phyloP scores from a whole-genome alignment of 2,329 filamentous ascomycete species.

The Blastomyces gilchristii region DNA sequence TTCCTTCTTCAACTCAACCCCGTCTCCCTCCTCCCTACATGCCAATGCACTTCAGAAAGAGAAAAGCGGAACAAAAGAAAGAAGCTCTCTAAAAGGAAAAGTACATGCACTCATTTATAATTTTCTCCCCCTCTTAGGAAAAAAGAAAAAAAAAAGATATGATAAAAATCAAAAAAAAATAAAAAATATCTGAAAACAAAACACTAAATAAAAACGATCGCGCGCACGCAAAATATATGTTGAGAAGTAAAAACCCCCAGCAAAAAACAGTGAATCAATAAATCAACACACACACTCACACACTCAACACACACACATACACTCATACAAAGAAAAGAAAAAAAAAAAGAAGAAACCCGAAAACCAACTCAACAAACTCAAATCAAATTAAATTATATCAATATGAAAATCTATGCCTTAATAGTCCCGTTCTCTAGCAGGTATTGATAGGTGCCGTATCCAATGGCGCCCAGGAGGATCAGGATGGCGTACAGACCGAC shows the following conservation, averaged over 20 bases:
- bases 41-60: too few species aligned
- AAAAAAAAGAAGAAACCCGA: background rate
- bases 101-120: too few species aligned
- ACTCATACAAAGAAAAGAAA: background rate
- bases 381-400: background rate
- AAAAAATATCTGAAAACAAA: too few species aligned
- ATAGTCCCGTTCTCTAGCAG: conserved; percentile 43
- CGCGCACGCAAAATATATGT: background rate
- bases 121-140: too few species aligned
- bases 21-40: too few species aligned
- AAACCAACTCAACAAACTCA: too few species aligned
- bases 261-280: background rate
- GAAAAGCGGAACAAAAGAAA: too few species aligned
- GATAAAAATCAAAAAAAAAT: too few species aligned
- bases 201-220: too few species aligned
- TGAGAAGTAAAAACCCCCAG: background rate
- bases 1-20: too few species aligned
- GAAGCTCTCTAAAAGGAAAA: too few species aligned
- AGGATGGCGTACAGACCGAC: conserved; percentile 73
- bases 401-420: background rate
- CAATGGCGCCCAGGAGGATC: conserved; percentile 63
- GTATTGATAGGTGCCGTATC: conserved; percentile 80
- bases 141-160: too few species aligned
- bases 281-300: background rate
- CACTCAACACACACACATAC: background rate